phyloP scores from a whole-genome alignment of 192 early-diverging fungal species.

The Endogone sp. region DNA sequence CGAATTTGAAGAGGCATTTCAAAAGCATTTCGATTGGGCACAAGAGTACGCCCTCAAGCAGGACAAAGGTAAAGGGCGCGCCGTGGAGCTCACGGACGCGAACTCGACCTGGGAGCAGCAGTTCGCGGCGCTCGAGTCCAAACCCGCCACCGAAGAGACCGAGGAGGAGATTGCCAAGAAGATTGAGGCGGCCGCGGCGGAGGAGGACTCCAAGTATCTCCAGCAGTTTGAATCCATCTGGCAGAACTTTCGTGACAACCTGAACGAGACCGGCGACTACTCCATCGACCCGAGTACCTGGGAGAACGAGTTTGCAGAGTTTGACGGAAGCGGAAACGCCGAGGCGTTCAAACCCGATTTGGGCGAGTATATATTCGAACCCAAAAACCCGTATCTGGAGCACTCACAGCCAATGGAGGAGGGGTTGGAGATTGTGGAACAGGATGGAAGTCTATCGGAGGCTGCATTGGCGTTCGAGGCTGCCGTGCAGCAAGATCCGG shows the following conservation, averaged over 20 bases:
- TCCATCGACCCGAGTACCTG: slow-evolving; percentile 33
- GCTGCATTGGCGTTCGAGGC: slow-evolving; percentile 92
- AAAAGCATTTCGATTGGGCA: slow-evolving; percentile 71
- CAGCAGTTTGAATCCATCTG: slow-evolving; percentile 49
- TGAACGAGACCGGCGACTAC: slow-evolving; percentile 5
- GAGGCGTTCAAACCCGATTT: slow-evolving; percentile 60
- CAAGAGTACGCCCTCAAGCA: slow-evolving; percentile 68
- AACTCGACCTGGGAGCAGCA: slow-evolving; percentile 56
- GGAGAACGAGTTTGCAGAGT: slow-evolving; percentile 46
- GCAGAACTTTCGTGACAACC: slow-evolving; percentile 39
- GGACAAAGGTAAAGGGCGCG: slow-evolving; percentile 46
- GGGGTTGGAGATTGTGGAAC: slow-evolving; percentile 46
- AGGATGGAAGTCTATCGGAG: slow-evolving; percentile 71
- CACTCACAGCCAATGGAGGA: slow-evolving; percentile 59
- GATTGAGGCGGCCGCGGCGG: slow-evolving; percentile 30
- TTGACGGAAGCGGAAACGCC: slow-evolving; percentile 34
- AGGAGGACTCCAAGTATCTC: slow-evolving; percentile 26
- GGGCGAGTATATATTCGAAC: slow-evolving; percentile 81
- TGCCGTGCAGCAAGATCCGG: slow-evolving; percentile 71
- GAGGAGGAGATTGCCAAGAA: slow-evolving; percentile 34
- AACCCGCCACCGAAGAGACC: slow-evolving; percentile 8
- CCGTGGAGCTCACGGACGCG: slow-evolving; percentile 28
- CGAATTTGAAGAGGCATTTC: slow-evolving; percentile 54
- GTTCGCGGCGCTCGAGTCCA: slow-evolving; percentile 46
- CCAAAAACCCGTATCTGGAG: slow-evolving; percentile 66